These are phyloP conservation scores for Teratosphaeria pseudoeucalypti DNA, from an alignment of 2,329 filamentous ascomycete genomes.

Conservation along the genomic window DNA sequence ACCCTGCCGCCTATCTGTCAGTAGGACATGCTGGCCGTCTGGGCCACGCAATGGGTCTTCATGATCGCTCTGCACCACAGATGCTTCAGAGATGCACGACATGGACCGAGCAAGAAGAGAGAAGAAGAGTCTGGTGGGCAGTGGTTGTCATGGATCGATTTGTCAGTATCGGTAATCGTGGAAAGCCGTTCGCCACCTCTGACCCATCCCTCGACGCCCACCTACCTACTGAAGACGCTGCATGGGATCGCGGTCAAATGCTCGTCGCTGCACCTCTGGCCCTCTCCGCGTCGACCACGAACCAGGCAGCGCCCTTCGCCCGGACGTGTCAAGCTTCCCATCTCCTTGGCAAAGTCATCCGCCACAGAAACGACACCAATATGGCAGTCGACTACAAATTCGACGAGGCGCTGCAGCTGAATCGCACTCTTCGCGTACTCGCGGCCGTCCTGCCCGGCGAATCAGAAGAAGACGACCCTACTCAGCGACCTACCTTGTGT, in stretches of 20 bases:
- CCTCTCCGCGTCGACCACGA: slow-evolving; percentile 13
- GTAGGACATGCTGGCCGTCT: slow-evolving; percentile 37
- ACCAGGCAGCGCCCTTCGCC: slow-evolving; percentile 22
- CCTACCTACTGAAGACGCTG: slow-evolving; percentile 30
- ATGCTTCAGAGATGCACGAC: slow-evolving; percentile 31
- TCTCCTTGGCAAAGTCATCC: slow-evolving; percentile 24
- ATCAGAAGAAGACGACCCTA: slow-evolving; percentile 11
- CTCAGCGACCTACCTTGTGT: slow-evolving; percentile 11
- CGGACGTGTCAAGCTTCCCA: slow-evolving; percentile 27
- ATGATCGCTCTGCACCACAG: slow-evolving; percentile 25
- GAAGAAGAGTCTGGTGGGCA: slow-evolving; percentile 40
- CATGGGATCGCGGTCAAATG: slow-evolving; percentile 29
- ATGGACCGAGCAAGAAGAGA: slow-evolving; percentile 40
- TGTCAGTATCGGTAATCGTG: slow-evolving; percentile 16
- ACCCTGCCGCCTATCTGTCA: slow-evolving; percentile 42
- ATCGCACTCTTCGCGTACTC: slow-evolving; percentile 12
- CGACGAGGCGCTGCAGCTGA: slow-evolving; percentile 25
- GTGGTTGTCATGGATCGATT: slow-evolving; percentile 38
- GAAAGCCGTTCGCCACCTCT: slow-evolving; percentile 16
- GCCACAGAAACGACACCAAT: slow-evolving; percentile 21
- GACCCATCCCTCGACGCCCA: slow-evolving; percentile 15
- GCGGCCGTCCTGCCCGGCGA: slow-evolving; percentile 16
- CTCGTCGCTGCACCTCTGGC: slow-evolving; percentile 15
- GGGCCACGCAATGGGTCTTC: slow-evolving; percentile 37
- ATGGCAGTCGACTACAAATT: slow-evolving; percentile 22